These are phyloP conservation scores for Viola pubescens DNA, from an alignment of 441 rosid genomes.

Conservation along the genomic window DNA sequence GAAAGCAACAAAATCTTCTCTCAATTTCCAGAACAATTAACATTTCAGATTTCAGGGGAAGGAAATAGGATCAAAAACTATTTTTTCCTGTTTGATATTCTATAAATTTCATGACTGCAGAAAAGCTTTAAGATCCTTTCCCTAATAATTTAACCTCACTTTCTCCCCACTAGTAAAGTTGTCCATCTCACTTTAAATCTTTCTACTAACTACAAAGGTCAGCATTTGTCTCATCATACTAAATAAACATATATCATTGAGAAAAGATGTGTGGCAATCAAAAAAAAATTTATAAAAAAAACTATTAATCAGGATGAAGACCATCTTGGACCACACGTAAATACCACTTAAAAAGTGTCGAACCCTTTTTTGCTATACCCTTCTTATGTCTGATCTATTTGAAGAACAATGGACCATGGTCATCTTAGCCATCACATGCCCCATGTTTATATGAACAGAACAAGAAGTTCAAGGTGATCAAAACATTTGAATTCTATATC, in stretches of 20 bases:
- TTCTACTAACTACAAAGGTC: slow-evolving; percentile 8
- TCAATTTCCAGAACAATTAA: background rate
- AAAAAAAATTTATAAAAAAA: background rate
- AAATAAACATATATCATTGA: slow-evolving; percentile 8
- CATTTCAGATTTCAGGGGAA: background rate
- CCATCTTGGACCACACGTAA: slow-evolving; percentile 24
- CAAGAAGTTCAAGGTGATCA: background rate
- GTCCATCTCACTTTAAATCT: slow-evolving; percentile 15
- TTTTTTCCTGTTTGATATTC: background rate
- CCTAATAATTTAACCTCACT: background rate
- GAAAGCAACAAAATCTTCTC: background rate
- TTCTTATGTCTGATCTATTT: slow-evolving; percentile 25
- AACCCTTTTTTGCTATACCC: slow-evolving; percentile 15
- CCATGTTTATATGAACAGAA: background rate
- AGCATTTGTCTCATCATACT: slow-evolving; percentile 12
- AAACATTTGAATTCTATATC: background rate
- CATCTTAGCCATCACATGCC: too few relatives aligned
- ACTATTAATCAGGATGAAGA: slow-evolving; percentile 14
- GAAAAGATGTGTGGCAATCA: slow-evolving; percentile 18
- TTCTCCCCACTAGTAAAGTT: slow-evolving; percentile 1
- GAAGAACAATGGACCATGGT: slow-evolving; percentile 4
- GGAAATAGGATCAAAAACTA: background rate
- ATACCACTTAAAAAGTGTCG: slow-evolving; percentile 20
- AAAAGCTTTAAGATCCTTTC: background rate
- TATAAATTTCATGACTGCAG: background rate